Percentiles rank a stretch among this genome's conserved stretches.
Evolutionary conservation across 2,329 filamentous ascomycete genomes (phyloP).

Genomic region (Sporothrix brasiliensis): DNA sequence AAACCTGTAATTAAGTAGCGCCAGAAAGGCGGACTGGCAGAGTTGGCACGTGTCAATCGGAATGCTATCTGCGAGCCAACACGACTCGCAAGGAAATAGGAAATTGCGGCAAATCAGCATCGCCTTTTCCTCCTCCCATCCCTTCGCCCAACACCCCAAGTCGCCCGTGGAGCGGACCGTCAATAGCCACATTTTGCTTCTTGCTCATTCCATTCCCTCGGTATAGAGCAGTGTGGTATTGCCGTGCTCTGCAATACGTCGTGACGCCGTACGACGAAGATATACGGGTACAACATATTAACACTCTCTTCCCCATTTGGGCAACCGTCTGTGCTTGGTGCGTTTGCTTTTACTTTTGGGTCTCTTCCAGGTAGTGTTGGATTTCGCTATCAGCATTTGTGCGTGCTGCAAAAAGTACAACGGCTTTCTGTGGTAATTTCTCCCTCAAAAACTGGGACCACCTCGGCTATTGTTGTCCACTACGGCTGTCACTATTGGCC

Average conservation of each 20-base stretch:
- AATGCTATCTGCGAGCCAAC: background rate
- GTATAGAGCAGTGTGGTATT: too few relatives aligned
- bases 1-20: background rate
- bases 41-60: background rate
- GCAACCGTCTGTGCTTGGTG: background rate
- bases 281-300: background rate
- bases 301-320: background rate
- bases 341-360: background rate
- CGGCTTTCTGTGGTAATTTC: constrained; percentile 12
- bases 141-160: background rate
- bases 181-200: background rate
- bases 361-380: background rate
- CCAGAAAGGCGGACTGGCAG: background rate
- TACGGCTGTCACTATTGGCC: background rate
- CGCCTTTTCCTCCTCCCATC: background rate
- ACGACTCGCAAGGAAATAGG: too few relatives aligned
- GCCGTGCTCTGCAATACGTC: too few relatives aligned
- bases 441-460: constrained; percentile 3
- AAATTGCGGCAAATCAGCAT: background rate
- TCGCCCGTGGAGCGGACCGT: background rate
- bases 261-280: background rate
- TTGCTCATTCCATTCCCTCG: background rate
- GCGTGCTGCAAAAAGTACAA: too few relatives aligned
- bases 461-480: background rate
- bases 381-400: constrained; percentile 4